Evolutionary conservation across 2,329 filamentous ascomycete species (phyloP).

Genomic region (Colletotrichum godetiae): DNA sequence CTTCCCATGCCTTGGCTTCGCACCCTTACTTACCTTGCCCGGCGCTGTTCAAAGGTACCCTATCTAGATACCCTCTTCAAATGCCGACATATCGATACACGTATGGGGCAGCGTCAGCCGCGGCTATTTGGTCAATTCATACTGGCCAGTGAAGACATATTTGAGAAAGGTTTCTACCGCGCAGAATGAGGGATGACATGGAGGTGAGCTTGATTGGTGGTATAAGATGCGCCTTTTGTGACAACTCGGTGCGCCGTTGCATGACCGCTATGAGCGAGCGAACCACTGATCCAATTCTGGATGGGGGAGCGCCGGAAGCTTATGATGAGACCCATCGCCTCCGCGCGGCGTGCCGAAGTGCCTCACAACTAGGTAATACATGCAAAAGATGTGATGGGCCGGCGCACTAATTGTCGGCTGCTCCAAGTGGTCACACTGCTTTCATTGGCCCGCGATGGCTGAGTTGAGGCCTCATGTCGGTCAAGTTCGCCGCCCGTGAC

Average conservation of each 20-base stretch:
- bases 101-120: not conserved
- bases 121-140: not conserved
- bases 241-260: slow-evolving; percentile 2
- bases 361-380: not conserved
- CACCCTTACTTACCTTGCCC: not conserved
- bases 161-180: not conserved
- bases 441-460: not conserved
- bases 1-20: slow-evolving; percentile 4
- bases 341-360: not conserved
- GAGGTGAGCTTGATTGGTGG: slow-evolving; percentile 22
- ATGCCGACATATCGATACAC: slow-evolving; percentile 21
- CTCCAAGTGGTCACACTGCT: not conserved
- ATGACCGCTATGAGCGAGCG: slow-evolving; percentile 16
- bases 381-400: slow-evolving; percentile 9
- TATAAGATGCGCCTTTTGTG: slow-evolving; percentile 25
- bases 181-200: not conserved
- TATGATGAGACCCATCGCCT: not conserved
- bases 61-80: slow-evolving; percentile 33
- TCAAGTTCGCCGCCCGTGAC: slow-evolving; percentile 9
- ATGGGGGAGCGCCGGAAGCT: not conserved
- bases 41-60: not conserved
- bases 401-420: slow-evolving; percentile 2
- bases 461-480: not conserved
- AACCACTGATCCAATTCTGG: not conserved
- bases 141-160: not conserved